Base-by-base conservation (phyloP, 2,329 filamentous ascomycete species). In the Berkeleyomyces basicola region DNA sequence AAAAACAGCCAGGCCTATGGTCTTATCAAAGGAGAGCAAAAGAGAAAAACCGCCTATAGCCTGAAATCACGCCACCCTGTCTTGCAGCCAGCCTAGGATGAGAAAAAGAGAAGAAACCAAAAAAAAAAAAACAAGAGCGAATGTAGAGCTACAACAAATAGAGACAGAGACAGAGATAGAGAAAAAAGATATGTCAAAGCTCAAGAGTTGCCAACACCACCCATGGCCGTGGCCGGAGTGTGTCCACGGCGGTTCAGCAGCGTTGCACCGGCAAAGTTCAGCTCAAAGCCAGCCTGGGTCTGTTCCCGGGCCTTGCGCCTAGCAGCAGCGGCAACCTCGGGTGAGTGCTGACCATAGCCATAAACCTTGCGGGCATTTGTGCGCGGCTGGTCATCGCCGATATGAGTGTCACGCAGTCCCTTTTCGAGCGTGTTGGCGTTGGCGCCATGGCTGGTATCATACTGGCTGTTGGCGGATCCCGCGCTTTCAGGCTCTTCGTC, bases 201-300 rank as follows among this genome's bases (percentile, higher is more conserved):
- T 60, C 51, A 55, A 23, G 51, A 39, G 51, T 55, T 55, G 14
- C 51, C 51, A 39, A 39, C 23, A 14, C 31, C 47, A 42, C 60
- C 60, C 40, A 71, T 75, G 64, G 77, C 75, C 33, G 77, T 72
- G 53, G 80, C 73, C 23, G 63, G 60, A 68, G 84, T 82, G 68
- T 79, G 77, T 31, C 76, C 77, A 64, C 83, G 75, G 68, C 91
- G 83, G 40, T 91, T 91, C 3, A 99, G 77, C 60, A 99, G 74
- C 1, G 91, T 97, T 0, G 93, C 88, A 63, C 93, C 93, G 67
- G 95, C 90, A 44, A 99, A 76, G 70, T 84, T 96, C 57, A 99
- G 80, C 74, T 99, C 93, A 68, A 99, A 99, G 40, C 89, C 90
- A 73, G 86, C 88, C 68, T 87, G 83, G 66, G 79, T 80, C 63